Conservation (phyloP, 768 basidiomycete species). For the Hericium erinaceus region DNA sequence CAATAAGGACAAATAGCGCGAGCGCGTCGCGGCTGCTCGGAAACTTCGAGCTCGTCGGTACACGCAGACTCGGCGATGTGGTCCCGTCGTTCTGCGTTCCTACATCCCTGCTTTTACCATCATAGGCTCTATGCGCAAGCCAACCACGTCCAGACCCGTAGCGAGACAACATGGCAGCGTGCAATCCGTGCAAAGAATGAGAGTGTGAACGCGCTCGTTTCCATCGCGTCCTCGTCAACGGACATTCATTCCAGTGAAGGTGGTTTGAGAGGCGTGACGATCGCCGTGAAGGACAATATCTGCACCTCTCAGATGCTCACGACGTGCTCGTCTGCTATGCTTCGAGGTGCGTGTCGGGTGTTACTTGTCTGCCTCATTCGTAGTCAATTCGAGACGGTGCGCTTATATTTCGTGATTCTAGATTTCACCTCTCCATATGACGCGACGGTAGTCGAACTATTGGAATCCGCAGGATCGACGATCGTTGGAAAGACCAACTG, state of each 20-base stretch:
- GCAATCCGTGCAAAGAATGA: slow-evolving; percentile 23
- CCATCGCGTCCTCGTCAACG: slow-evolving; percentile 10
- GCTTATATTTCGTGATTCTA: slow-evolving; percentile 19
- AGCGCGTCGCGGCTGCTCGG: no score
- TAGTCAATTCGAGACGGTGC: not conserved
- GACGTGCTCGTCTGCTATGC: slow-evolving; percentile 73
- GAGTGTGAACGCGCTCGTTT: slow-evolving; percentile 48
- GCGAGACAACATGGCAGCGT: slow-evolving; percentile 1
- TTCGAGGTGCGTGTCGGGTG: slow-evolving; percentile 37
- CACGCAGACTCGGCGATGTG: no score
- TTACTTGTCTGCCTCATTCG: not conserved
- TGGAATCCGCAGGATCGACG: slow-evolving; percentile 54
- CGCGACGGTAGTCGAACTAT: slow-evolving; percentile 68
- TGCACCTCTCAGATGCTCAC: slow-evolving; percentile 55
- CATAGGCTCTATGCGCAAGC: not conserved
- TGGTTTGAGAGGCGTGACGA: slow-evolving; percentile 31
- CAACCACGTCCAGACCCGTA: not conserved
- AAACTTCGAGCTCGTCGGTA: no score
- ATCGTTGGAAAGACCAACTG: slow-evolving; percentile 88
- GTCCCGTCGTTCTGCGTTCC: no score
- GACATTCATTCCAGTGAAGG: slow-evolving; percentile 7
- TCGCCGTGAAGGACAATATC: slow-evolving; percentile 87
- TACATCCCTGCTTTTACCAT: no score
- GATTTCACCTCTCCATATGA: slow-evolving; percentile 76
- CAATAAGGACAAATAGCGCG: no score